Conservation (phyloP, 1,284 basidiomycete species). For the Moniliophthora roreri region DNA sequence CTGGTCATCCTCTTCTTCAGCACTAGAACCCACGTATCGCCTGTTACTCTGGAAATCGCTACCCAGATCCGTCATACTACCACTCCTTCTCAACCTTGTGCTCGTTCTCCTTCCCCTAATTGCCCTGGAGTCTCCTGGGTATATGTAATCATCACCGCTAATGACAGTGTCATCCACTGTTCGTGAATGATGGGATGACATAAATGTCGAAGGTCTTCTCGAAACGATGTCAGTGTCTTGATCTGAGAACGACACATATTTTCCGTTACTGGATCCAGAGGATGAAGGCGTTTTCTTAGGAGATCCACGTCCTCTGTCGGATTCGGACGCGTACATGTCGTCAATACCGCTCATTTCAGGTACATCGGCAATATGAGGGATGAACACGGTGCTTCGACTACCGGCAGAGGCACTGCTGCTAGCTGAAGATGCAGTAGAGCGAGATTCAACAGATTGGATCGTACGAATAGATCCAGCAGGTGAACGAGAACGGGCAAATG, state of each 20-base stretch:
- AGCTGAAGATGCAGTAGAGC: slow-evolving; percentile 24
- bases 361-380: slow-evolving; percentile 65
- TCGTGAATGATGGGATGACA: slow-evolving; percentile 56
- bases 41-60: slow-evolving; percentile 50
- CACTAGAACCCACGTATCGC: slow-evolving; percentile 1
- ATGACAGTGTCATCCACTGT: slow-evolving; percentile 72
- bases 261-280: slow-evolving; percentile 25
- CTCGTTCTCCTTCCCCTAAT: slow-evolving; percentile 48
- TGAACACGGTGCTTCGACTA: slow-evolving; percentile 68
- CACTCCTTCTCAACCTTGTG: slow-evolving; percentile 58
- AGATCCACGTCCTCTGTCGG: slow-evolving; percentile 12
- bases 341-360: slow-evolving; percentile 65
- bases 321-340: slow-evolving; percentile 36
- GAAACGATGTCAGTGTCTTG: slow-evolving; percentile 23
- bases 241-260: slow-evolving; percentile 25
- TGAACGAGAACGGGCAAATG: slow-evolving; percentile 44
- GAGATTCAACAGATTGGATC: slow-evolving; percentile 56
- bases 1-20: slow-evolving; percentile 41
- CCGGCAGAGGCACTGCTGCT: slow-evolving; percentile 32
- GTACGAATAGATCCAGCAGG: slow-evolving; percentile 73
- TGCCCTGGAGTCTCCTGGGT: slow-evolving; percentile 65
- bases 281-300: slow-evolving; percentile 5
- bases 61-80: slow-evolving; percentile 74
- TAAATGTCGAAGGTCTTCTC: slow-evolving; percentile 36
- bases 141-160: slow-evolving; percentile 59